Evolutionary conservation across 2,329 filamentous ascomycete species (phyloP).

Genomic region (Atkinsonella hypoxylon): DNA sequence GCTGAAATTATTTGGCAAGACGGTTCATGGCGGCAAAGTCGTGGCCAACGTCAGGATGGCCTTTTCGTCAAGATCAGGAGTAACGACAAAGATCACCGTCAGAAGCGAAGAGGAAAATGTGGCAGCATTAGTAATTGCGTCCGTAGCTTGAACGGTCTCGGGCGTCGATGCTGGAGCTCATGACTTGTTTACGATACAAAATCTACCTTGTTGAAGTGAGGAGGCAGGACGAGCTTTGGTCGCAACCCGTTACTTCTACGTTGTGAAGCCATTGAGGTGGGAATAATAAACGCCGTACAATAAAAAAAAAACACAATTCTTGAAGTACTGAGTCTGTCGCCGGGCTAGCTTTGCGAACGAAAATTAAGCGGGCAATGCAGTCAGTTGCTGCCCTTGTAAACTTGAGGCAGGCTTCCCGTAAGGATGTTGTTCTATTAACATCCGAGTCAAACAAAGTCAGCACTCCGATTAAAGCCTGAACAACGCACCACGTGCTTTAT

Average conservation of each 20-base stretch:
- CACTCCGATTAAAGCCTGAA: no score
- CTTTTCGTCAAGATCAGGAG: slow-evolving; percentile 80
- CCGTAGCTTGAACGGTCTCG: slow-evolving; percentile 53
- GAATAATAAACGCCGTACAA: no score
- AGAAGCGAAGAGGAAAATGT: slow-evolving; percentile 89
- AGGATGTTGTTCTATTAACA: slow-evolving; percentile 27
- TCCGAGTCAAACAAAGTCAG: not conserved
- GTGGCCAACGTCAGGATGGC: slow-evolving; percentile 86
- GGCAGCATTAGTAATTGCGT: slow-evolving; percentile 70
- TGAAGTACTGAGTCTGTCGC: no score
- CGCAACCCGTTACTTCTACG: not conserved
- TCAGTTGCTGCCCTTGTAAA: slow-evolving; percentile 36
- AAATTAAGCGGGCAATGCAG: no score
- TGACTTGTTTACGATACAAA: slow-evolving; percentile 18
- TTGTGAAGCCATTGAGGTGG: not conserved
- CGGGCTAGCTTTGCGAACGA: no score
- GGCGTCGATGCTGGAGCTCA: slow-evolving; percentile 23
- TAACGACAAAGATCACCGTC: slow-evolving; percentile 90
- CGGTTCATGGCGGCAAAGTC: slow-evolving; percentile 78
- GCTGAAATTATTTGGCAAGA: slow-evolving; percentile 93
- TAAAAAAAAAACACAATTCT: not conserved
- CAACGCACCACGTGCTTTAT: no score
- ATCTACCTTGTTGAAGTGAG: no score
- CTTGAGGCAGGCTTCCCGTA: slow-evolving; percentile 41
- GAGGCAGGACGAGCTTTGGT: not conserved